Evolutionary conservation across 176 grass and related monocot species (phyloP).

Genomic region (Avena eriantha): DNA sequence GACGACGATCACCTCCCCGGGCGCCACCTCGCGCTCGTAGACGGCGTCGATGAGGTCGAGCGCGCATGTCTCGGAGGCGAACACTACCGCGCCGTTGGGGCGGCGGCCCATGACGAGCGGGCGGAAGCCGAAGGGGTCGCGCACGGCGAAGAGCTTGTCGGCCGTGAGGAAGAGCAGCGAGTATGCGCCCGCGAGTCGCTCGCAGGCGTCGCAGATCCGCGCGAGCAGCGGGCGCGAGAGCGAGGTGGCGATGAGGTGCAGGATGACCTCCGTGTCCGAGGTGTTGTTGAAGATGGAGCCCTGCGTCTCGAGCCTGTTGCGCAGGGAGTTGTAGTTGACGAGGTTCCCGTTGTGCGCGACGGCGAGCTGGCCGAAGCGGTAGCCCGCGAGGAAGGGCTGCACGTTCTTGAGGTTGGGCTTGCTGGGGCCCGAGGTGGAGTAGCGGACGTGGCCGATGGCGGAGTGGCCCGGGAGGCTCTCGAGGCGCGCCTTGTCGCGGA

Average conservation of each 20-base stretch:
- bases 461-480: conserved; percentile 58
- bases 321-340: conserved; percentile 75
- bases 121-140: conserved; percentile 86
- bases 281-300: conserved; percentile 94
- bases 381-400: conserved; percentile 89
- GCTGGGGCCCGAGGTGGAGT: conserved; percentile 73
- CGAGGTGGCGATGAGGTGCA: conserved; percentile 90
- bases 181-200: conserved; percentile 75
- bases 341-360: conserved; percentile 95
- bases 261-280: conserved; percentile 97
- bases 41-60: conserved; percentile 87
- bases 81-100: conserved; percentile 80
- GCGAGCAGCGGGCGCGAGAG: conserved; percentile 77
- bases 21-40: conserved; percentile 81
- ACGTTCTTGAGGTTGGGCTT: conserved; percentile 61
- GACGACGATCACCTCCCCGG: conserved; percentile 82
- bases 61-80: conserved; percentile 93
- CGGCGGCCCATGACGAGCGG: conserved; percentile 86
- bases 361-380: conserved; percentile 80
- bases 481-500: conserved; percentile 59
- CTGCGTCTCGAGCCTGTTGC: conserved; percentile 63
- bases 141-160: conserved; percentile 82
- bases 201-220: conserved; percentile 76
- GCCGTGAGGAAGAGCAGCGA: conserved; percentile 89
- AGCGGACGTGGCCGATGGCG: conserved; percentile 83